Evolutionary conservation across 2,329 filamentous ascomycete species (phyloP), one percentile per base, ranked within the genome.

Genomic region (Cercospora canescens): DNA sequence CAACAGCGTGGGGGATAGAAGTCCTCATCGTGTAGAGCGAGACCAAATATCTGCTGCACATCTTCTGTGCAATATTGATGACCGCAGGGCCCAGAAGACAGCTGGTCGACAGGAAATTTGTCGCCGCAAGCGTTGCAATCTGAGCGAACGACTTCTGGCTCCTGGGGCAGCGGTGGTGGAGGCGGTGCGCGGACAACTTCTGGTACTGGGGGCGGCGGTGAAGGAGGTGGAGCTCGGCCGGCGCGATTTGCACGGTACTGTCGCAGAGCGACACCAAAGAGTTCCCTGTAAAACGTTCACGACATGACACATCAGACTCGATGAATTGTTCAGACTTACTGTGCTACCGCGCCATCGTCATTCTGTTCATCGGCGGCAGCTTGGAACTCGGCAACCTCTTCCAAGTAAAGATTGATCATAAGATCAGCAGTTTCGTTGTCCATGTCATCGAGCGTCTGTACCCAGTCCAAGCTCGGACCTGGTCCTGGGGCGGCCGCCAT

Each of bases 1-100:
- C 65, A 67, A 45, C 67, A 67, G 12, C 63, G 63, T 11, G 67
- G 65, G 6, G 67, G 67, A 24, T 63, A 69, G 8, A 66, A 37
- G 2, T 45, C 30, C 28, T 67, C 62, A 55, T 69, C 60, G 3
- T 12, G 63, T n/a, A 69, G 34, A 3, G 63, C 34, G 5, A 32
- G 18, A 4, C 60, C 16, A 35, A 66, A 65, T 6, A 69, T 16
- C 1, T 35, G 39, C 12, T 56, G 35, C 9, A 67, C 35, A 41
- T 65, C 67, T 7, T 24, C 18, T 1, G 32, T 34, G 41, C 65
- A 67, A 37, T 61, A 69, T 28, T 26, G 3, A 45, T 67, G 65
- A 4, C 34, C 37, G 57, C 67, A 67, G 6, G 50, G 34, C 3
- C 37, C 61, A 0, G 12, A 18, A 39, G 24, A 55, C 6, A 52